phyloP scores from a whole-genome alignment of 1,139 yeast genomes.

The Oligophagozyma castellii region DNA sequence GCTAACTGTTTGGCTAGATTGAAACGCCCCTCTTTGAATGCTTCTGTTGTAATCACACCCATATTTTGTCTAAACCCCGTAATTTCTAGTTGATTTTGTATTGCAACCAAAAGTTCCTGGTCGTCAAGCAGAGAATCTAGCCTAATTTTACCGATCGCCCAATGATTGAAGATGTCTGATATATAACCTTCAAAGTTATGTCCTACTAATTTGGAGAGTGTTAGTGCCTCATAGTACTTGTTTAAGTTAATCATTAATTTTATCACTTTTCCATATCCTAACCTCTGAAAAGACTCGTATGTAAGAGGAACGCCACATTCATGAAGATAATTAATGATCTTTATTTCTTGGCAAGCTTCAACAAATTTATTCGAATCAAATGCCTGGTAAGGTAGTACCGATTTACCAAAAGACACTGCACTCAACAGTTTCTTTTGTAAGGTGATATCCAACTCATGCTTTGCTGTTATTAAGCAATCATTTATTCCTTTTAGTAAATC shows the following conservation, averaged over 20 bases:
- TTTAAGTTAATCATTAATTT: slow-evolving; percentile 46
- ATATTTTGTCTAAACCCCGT: slow-evolving; percentile 34
- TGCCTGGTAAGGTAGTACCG: slow-evolving; percentile 30
- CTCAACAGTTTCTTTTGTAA: slow-evolving; percentile 71
- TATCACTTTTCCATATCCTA: slow-evolving; percentile 45
- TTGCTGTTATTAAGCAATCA: slow-evolving; percentile 61
- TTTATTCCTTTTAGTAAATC: slow-evolving; percentile 50
- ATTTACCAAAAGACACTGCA: slow-evolving; percentile 81
- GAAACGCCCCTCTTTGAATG: slow-evolving; percentile 73
- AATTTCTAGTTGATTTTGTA: slow-evolving; percentile 31
- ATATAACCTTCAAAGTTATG: slow-evolving; percentile 4
- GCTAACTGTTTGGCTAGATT: slow-evolving; percentile 52
- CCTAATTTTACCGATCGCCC: slow-evolving; percentile 71
- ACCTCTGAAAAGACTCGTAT: slow-evolving; percentile 33
- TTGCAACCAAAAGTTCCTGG: slow-evolving; percentile 36
- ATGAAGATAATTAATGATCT: slow-evolving; percentile 37
- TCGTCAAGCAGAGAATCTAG: slow-evolving; percentile 44
- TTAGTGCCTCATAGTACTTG: slow-evolving; percentile 49
- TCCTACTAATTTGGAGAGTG: slow-evolving; percentile 32
- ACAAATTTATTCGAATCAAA: slow-evolving; percentile 32
- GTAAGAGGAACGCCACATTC: slow-evolving; percentile 65
- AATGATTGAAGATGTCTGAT: slow-evolving; percentile 44
- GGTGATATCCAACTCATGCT: slow-evolving; percentile 58
- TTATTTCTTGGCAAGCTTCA: slow-evolving; percentile 41
- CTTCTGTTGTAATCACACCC: slow-evolving; percentile 50